Base-by-base conservation (phyloP, 2,329 filamentous ascomycete species). In the Escovopsis weberi region DNA sequence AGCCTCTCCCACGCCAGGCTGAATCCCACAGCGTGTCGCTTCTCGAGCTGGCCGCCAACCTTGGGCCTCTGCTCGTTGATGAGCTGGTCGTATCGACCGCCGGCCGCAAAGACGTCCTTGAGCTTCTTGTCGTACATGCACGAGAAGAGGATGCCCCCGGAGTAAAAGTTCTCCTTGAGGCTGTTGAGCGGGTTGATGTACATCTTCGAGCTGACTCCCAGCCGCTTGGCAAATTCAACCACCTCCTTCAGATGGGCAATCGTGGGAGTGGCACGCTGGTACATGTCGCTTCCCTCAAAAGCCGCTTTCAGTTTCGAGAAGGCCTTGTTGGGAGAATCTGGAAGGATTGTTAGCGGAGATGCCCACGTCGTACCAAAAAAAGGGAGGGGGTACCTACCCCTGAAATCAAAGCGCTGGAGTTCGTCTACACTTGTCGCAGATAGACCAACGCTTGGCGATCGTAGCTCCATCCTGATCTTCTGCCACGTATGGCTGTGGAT, bases 351-450 rank as follows among this genome's bases (percentile, higher is more conserved):
- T 47, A 59, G 53, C 38, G 40, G 15, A 15, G 34, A 15, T 12
- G 19, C 26, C 11, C 7, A 18, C 6, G n/a, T 4, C 19, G 10
- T 36, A 7, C 4, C 12, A 6, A 23, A 23, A 23, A 23, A 23
- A 23, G 6, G 23, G 23, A 23, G 23, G 9, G 10, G 12, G 23
- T n/a, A 3, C 65, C 53, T 63, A 79, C 80, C 80, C 66, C 85
- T 74, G 59, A 94, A 96, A 58, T 98, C 88, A 57, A 96, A 98
- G 6, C 80, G 78, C 50, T 85, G 78, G 44, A 98, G 69, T 54
- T 95, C 89, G 52, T 95, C 88, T 38, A 98, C 72, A 37, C 85
- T 93, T 3, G 88, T 95, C 11, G 85, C 84, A 4, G 88, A 83
- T 15, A 95, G 75, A 2, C 87, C 86, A 33, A 94, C 76, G 15